phyloP scores from a whole-genome alignment of 805 yeast genomes.

The Monosporozyma aerobia region DNA sequence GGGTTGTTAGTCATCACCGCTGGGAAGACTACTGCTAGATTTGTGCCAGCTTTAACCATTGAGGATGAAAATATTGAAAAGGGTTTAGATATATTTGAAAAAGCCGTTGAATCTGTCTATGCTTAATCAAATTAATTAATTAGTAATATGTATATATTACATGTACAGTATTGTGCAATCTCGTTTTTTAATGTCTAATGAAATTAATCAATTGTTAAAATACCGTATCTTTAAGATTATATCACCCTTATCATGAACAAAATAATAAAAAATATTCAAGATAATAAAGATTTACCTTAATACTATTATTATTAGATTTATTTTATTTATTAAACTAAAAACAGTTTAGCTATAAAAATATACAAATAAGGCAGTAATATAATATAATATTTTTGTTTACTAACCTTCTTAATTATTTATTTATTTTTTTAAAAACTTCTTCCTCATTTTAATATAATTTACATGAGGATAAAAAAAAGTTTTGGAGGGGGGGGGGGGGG shows the following conservation, averaged over 20 bases:
- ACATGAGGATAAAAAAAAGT: neutral
- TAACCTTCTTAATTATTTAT: neutral
- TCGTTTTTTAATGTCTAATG: neutral
- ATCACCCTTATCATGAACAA: too few species aligned
- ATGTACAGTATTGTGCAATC: neutral
- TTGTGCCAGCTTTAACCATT: slow-evolving; percentile 88
- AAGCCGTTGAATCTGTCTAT: slow-evolving; percentile 21
- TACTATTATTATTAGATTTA: neutral
- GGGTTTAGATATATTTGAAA: slow-evolving; percentile 64
- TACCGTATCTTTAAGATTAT: too few species aligned
- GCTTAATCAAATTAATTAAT: slow-evolving; percentile 2
- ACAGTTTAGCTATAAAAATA: slow-evolving; percentile 1
- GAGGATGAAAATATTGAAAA: slow-evolving; percentile 55
- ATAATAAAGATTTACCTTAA: neutral
- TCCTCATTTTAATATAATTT: neutral
- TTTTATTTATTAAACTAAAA: slow-evolving; percentile 1
- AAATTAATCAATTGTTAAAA: too few species aligned
- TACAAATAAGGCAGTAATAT: neutral
- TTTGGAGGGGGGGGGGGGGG: neutral
- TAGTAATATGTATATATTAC: neutral
- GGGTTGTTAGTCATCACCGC: slow-evolving; percentile 86
- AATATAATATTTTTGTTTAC: neutral
- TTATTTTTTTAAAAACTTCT: neutral
- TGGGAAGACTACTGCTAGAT: slow-evolving; percentile 81
- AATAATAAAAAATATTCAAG: too few species aligned